Conservation (phyloP, 768 basidiomycete species). For the Boletus subcaerulescens region DNA sequence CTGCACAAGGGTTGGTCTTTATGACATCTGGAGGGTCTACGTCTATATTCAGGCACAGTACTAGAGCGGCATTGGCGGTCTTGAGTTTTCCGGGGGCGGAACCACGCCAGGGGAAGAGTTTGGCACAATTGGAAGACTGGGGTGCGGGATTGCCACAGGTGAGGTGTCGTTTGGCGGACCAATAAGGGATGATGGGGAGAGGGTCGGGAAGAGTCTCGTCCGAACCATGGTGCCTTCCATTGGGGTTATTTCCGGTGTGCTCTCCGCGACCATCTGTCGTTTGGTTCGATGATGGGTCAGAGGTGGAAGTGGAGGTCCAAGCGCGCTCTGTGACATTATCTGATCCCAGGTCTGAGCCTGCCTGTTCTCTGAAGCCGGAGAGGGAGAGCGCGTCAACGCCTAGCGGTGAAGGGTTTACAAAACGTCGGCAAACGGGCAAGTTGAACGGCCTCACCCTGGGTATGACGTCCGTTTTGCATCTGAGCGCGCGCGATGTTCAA, state of each 20-base stretch:
- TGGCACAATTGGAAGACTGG: conserved; percentile 60
- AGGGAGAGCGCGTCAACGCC: conserved; percentile 15
- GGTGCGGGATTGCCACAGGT: conserved; percentile 86
- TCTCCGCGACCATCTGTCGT: conserved; percentile 29
- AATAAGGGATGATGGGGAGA: conserved; percentile 71
- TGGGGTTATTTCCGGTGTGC: conserved; percentile 30
- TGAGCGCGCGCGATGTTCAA: not conserved
- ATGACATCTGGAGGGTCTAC: conserved; percentile 97
- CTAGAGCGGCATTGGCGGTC: conserved; percentile 83
- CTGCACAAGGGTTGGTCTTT: conserved; percentile 95
- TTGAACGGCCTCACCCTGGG: conserved; percentile 19
- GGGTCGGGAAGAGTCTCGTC: conserved; percentile 45
- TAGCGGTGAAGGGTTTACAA: conserved; percentile 9
- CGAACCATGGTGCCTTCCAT: conserved; percentile 41
- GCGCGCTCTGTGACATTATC: conserved; percentile 56
- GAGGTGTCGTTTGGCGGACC: conserved; percentile 87
- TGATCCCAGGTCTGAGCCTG: conserved; percentile 38
- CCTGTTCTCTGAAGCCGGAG: conserved; percentile 15
- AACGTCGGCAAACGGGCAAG: not conserved
- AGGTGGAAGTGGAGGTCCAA: conserved; percentile 46
- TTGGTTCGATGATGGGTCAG: conserved; percentile 45
- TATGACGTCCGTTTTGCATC: conserved; percentile 32
- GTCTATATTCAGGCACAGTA: conserved; percentile 94
- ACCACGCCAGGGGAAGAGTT: conserved; percentile 76
- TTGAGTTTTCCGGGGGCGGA: conserved; percentile 82